Conservation (phyloP, 2,329 filamentous ascomycete genomes). For the Emericellopsis cladophorae region DNA sequence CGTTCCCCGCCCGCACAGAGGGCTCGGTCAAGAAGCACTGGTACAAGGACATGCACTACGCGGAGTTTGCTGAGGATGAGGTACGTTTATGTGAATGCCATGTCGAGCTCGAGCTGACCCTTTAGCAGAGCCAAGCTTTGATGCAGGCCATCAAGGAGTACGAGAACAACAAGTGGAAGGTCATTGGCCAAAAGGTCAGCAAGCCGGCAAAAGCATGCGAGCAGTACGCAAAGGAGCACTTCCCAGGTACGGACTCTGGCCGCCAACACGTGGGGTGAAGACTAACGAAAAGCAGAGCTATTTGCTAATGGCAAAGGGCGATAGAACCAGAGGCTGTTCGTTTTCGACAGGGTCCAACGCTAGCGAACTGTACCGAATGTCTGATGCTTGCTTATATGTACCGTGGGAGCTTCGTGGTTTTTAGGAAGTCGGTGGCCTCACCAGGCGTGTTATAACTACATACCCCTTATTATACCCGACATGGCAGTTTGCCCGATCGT, state of each 20-base stretch:
- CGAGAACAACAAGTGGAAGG: constrained; percentile 97
- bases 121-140: constrained; percentile 56
- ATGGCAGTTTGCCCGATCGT: no score
- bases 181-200: constrained; percentile 89
- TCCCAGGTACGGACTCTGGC: constrained; percentile 2
- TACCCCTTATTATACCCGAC: no score
- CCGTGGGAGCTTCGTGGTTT: no score
- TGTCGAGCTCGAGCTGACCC: neutral
- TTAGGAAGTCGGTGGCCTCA: no score
- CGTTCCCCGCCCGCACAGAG: constrained; percentile 85
- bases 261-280: neutral
- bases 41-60: constrained; percentile 99
- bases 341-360: no score
- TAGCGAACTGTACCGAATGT: no score
- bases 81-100: constrained; percentile 33
- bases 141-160: constrained; percentile 96
- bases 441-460: no score
- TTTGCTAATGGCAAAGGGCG: neutral
- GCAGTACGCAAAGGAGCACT: constrained; percentile 29
- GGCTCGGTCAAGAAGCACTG: constrained; percentile 99
- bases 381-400: no score
- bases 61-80: constrained; percentile 96
- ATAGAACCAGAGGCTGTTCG: no score
- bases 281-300: neutral
- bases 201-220: constrained; percentile 81